Percentiles rank a stretch among this genome's conserved stretches.
Conservation (phyloP, 495 filamentous ascomycete species). For the Schizothecium vesticola region DNA sequence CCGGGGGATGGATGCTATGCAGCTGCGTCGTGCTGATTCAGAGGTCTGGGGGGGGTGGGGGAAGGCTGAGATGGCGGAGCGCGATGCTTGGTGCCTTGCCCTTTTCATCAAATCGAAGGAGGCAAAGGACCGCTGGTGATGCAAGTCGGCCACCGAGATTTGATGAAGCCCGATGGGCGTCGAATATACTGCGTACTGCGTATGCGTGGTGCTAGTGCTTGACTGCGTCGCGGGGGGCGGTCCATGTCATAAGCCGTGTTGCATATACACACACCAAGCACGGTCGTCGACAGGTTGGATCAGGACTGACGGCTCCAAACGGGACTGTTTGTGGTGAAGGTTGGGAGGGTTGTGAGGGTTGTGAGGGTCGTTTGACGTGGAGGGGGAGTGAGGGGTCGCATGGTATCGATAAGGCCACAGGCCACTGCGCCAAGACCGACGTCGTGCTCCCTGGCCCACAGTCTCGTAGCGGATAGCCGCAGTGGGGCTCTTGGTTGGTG, state of each 20-base stretch:
- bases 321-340: not conserved
- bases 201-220: not conserved
- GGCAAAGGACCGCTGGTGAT: not conserved
- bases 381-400: not conserved
- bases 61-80: not conserved
- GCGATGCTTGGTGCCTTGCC: not conserved
- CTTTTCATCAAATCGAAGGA: not conserved
- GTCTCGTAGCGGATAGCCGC: not conserved
- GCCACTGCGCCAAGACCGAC: not conserved
- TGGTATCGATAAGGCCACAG: not conserved
- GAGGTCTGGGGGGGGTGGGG: not conserved
- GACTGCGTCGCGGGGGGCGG: not conserved
- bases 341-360: not conserved
- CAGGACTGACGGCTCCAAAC: not conserved
- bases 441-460: not conserved
- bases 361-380: not conserved
- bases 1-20: not conserved
- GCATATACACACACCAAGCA: not conserved
- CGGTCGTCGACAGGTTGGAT: not conserved
- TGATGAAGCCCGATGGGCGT: constrained; percentile 6
- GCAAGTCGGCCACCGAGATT: constrained; percentile 8
- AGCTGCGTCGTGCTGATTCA: constrained; percentile 8
- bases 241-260: not conserved
- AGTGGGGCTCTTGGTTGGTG: not conserved
- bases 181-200: not conserved